Percentiles rank a stretch among this genome's conserved stretches.
Evolutionary conservation across 129 eudicot species (phyloP).

Genomic region (Deinandra increscens): DNA sequence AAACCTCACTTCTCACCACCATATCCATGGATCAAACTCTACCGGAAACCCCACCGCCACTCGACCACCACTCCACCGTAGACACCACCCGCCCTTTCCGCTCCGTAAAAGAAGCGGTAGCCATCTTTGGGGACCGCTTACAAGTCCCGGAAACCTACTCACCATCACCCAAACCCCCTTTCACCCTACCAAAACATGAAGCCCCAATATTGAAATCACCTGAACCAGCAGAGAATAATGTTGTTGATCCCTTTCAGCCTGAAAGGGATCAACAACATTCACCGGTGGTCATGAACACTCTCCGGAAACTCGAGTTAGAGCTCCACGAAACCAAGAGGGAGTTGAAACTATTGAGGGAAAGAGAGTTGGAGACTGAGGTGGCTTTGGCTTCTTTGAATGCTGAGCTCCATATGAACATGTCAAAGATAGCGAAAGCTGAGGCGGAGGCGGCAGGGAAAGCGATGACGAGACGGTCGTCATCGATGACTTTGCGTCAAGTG

Average conservation of each 20-base stretch:
- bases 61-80: conserved; percentile 28
- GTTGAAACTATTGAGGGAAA: conserved; percentile 54
- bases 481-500: conserved; percentile 49
- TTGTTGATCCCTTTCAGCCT: neutral
- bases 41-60: neutral
- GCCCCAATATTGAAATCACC: conserved; percentile 31
- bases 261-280: neutral
- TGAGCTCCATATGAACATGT: conserved; percentile 89
- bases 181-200: conserved; percentile 49
- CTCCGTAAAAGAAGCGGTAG: conserved; percentile 73
- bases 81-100: conserved; percentile 67
- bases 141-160: conserved; percentile 35
- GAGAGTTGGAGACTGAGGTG: conserved; percentile 72
- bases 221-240: too few relatives aligned
- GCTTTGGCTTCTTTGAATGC: conserved; percentile 81
- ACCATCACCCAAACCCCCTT: conserved; percentile 44
- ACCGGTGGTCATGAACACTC: conserved; percentile 29
- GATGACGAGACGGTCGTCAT: conserved; percentile 16
- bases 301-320: conserved; percentile 62
- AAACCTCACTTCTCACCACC: conserved; percentile 3
- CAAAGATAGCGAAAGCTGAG: conserved; percentile 70
- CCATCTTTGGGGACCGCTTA: conserved; percentile 55
- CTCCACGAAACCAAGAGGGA: conserved; percentile 67
- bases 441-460: conserved; percentile 50
- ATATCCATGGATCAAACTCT: conserved; percentile 26